Conservation (phyloP, 1,284 basidiomycete genomes). For the Cystobasidium slooffiae region DNA sequence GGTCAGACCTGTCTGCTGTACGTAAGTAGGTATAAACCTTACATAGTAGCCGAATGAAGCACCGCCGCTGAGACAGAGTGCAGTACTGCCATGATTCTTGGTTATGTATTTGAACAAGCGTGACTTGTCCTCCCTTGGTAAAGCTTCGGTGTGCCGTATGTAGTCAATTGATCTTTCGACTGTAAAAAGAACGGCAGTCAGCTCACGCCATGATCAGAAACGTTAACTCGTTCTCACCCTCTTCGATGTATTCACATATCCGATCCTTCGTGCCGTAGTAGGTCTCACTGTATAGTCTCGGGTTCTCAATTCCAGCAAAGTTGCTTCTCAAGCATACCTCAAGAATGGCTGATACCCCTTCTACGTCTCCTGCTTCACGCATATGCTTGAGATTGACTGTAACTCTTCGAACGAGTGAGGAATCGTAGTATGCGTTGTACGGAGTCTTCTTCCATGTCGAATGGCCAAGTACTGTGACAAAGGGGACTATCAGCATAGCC, state of each 20-base stretch:
- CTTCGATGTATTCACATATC: conserved; percentile 83
- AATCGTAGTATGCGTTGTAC: conserved; percentile 87
- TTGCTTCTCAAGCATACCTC: conserved; percentile 91
- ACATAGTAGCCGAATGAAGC: conserved; percentile 85
- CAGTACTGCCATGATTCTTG: conserved; percentile 85
- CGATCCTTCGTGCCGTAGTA: conserved; percentile 85
- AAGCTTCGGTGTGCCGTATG: conserved; percentile 66
- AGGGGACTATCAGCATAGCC: background rate
- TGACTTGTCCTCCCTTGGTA: conserved; percentile 85
- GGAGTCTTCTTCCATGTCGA: conserved; percentile 83
- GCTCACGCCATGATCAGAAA: background rate
- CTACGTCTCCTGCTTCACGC: conserved; percentile 73
- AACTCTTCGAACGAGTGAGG: conserved; percentile 75
- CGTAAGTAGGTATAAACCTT: conserved; percentile 19
- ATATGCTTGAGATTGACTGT: conserved; percentile 67
- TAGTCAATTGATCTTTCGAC: conserved; percentile 63
- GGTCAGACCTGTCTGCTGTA: conserved; percentile 57
- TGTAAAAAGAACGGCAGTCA: conserved; percentile 34
- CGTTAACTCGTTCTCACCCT: conserved; percentile 63
- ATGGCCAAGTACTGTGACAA: conserved; percentile 66
- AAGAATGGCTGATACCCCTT: conserved; percentile 84
- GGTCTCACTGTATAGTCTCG: conserved; percentile 63
- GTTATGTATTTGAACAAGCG: conserved; percentile 88
- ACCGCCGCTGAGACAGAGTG: conserved; percentile 90
- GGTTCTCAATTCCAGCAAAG: conserved; percentile 73